These are phyloP conservation scores for Naganishia sp. DNA, from an alignment of 1,284 basidiomycete species.

Conservation along the genomic window DNA sequence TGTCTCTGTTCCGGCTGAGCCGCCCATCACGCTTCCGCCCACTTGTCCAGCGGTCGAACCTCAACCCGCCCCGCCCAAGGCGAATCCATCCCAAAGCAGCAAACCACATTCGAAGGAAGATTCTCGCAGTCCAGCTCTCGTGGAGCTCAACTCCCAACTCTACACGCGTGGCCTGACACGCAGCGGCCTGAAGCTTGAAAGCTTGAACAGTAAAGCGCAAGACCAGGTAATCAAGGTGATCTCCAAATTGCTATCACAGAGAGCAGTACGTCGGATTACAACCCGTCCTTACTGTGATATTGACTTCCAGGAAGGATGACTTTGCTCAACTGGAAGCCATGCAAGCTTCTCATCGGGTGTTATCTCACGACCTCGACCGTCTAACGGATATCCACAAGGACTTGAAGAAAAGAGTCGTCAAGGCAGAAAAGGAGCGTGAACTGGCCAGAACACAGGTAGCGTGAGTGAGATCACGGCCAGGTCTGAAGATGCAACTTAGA, in stretches of 20 bases:
- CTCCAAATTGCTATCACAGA: constrained; percentile 72
- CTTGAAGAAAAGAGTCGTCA: constrained; percentile 63
- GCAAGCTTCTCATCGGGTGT: constrained; percentile 69
- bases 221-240: constrained; percentile 73
- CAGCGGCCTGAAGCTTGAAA: constrained; percentile 61
- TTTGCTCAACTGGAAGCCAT: constrained; percentile 75
- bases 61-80: neutral
- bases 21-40: neutral
- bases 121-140: constrained; percentile 6
- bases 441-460: constrained; percentile 67
- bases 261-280: constrained; percentile 63
- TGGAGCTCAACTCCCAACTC: constrained; percentile 68
- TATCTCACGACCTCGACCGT: constrained; percentile 80
- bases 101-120: neutral
- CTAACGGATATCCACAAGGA: constrained; percentile 64
- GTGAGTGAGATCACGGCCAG: constrained; percentile 56
- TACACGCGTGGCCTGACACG: constrained; percentile 74
- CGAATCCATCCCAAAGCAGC: neutral
- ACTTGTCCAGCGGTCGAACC: no score
- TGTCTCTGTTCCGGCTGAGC: neutral
- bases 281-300: neutral
- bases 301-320: constrained; percentile 61
- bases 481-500: neutral
- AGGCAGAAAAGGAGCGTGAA: constrained; percentile 71
- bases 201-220: constrained; percentile 62